These are phyloP conservation scores for Escovopsis weberi DNA, from an alignment of 2,329 filamentous ascomycete genomes.

Conservation along the genomic window DNA sequence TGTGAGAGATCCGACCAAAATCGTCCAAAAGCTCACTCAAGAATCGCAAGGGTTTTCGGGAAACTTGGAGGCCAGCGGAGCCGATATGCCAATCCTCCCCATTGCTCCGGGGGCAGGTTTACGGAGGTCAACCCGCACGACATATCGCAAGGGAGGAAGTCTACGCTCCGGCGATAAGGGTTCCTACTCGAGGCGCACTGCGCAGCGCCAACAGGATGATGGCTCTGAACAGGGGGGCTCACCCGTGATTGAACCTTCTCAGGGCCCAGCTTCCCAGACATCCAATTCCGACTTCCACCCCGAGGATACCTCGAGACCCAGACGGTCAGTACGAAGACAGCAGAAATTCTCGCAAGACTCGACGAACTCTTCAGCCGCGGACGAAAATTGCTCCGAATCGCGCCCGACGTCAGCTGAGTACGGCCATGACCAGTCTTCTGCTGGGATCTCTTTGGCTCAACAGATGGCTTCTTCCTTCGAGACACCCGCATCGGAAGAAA, in stretches of 20 bases:
- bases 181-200: conserved; percentile 59
- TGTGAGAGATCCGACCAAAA: conserved; percentile 61
- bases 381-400: conserved; percentile 12
- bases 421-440: conserved; percentile 18
- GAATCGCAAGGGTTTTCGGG: conserved; percentile 32
- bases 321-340: conserved; percentile 28
- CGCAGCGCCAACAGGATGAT: conserved; percentile 48
- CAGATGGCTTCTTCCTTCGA: conserved; percentile 41
- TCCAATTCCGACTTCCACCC: conserved; percentile 56
- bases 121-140: conserved; percentile 80
- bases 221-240: conserved; percentile 10
- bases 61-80: conserved; percentile 29
- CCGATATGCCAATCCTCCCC: conserved; percentile 79
- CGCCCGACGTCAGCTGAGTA: conserved; percentile 9
- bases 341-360: conserved; percentile 33
- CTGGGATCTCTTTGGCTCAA: conserved; percentile 19
- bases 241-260: conserved; percentile 30
- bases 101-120: conserved; percentile 64
- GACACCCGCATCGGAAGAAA: conserved; percentile 38
- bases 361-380: conserved; percentile 21
- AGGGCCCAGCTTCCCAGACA: conserved; percentile 39
- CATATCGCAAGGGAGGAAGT: conserved; percentile 75
- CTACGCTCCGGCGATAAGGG: conserved; percentile 63
- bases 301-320: conserved; percentile 49
- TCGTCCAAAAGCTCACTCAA: conserved; percentile 54